A percentile compares a stretch with the other conserved stretches of the same genome.
Evolutionary conservation across 2,329 filamentous ascomycete species (phyloP).

Genomic region (Colletotrichum musae): DNA sequence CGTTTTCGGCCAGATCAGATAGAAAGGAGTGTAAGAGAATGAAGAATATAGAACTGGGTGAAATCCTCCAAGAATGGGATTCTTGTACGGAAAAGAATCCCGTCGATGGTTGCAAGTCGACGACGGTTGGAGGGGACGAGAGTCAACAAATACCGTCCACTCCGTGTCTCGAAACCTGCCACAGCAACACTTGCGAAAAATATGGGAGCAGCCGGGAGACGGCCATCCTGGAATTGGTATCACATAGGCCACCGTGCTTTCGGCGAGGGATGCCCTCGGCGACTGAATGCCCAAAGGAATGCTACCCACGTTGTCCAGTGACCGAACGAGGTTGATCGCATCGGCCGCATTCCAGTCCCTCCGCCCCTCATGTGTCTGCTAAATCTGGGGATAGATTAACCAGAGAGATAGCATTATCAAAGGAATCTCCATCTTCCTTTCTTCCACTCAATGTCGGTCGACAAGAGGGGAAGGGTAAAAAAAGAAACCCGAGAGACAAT

Average conservation of each 20-base stretch:
- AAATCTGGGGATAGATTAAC: slow-evolving; percentile 27
- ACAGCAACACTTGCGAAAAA: slow-evolving; percentile 37
- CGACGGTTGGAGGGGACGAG: slow-evolving; percentile 31
- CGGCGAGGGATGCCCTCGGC: slow-evolving; percentile 32
- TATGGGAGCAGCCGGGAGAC: slow-evolving; percentile 38
- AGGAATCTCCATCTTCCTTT: slow-evolving; percentile 9
- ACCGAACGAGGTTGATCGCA: slow-evolving; percentile 38
- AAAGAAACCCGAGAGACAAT: slow-evolving; percentile 21
- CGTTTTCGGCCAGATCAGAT: slow-evolving; percentile 27
- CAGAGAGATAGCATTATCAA: slow-evolving; percentile 25
- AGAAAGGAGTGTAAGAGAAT: slow-evolving; percentile 30
- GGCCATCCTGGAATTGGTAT: slow-evolving; percentile 34
- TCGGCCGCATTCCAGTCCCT: slow-evolving; percentile 40
- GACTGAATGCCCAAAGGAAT: slow-evolving; percentile 37
- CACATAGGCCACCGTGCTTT: slow-evolving; percentile 38
- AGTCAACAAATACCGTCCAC: slow-evolving; percentile 42
- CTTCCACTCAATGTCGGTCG: slow-evolving; percentile 28
- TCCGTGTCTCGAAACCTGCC: slow-evolving; percentile 38
- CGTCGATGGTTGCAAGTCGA: slow-evolving; percentile 40
- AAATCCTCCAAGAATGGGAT: slow-evolving; percentile 40
- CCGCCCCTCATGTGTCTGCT: slow-evolving; percentile 15
- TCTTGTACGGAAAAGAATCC: slow-evolving; percentile 41
- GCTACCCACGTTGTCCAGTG: slow-evolving; percentile 36
- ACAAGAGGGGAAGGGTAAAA: slow-evolving; percentile 17
- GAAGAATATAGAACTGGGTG: slow-evolving; percentile 29